These are phyloP conservation scores for Jatropha multifida DNA, from an alignment of 441 rosid genomes.

Conservation along the genomic window DNA sequence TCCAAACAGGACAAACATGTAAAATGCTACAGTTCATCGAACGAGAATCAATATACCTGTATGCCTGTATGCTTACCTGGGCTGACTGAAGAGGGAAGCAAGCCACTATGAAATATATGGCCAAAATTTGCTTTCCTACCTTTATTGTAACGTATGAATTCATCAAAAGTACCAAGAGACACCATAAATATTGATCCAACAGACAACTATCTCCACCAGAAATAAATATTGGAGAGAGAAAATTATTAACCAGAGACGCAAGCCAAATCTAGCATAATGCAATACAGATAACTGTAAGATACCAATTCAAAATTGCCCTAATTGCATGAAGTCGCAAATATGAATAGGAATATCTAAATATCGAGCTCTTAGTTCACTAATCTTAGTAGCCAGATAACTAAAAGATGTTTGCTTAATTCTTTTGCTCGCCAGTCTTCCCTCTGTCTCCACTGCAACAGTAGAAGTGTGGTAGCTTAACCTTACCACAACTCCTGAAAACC, in stretches of 20 bases:
- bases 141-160: no score
- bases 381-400: not conserved
- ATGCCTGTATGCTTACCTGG: no score
- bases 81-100: no score
- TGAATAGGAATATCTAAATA: slow-evolving; percentile 3
- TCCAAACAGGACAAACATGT: no score
- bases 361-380: not conserved
- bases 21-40: no score
- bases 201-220: not conserved
- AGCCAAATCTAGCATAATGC: not conserved
- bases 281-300: slow-evolving; percentile 3
- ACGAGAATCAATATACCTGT: no score
- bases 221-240: not conserved
- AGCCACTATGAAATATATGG: no score
- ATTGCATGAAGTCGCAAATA: not conserved
- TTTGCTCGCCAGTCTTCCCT: slow-evolving; percentile 35
- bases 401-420: slow-evolving; percentile 12
- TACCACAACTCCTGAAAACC: slow-evolving; percentile 67
- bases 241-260: not conserved
- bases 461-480: slow-evolving; percentile 84
- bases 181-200: not conserved
- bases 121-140: no score
- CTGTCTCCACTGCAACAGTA: slow-evolving; percentile 85
- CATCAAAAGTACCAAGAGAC: not conserved
- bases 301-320: not conserved